Evolutionary conservation across 163 green algal species (phyloP), one percentile per base, ranked within the genome.

Genomic region (Prototheca wickerhamii): DNA sequence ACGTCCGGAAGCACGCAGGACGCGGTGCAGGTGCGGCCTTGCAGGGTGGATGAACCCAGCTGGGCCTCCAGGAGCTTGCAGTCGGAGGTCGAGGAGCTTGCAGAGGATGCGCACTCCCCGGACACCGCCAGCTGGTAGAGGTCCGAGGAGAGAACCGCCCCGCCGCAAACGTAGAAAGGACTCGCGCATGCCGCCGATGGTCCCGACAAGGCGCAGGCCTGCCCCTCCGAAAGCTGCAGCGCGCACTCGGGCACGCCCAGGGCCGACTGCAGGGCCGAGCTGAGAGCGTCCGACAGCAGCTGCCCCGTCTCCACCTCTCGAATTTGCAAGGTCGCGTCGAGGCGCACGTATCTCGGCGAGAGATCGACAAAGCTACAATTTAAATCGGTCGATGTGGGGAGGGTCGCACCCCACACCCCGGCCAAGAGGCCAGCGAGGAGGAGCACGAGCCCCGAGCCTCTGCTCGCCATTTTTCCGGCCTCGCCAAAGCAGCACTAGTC

Each of bases 81-180:
- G n/a, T n/a, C n/a, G n/a, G n/a, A n/a, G n/a, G n/a, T n/a, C n/a
- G 25, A 42, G n/a, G 62, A 52, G 31, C 31, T 46, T 25, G 46
- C 62, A 44, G 58, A 57, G 31, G 44, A 68, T 44, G 23, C 25
- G 53, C 10, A 70, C 29, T 7, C 23, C n/a, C 29, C 26, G 23
- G 52, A 12, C 54, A n/a, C 26, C 43, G 52, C 23, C 50, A 54
- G 46, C 12, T 21, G 15, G 46, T 54, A 25, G 23, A 54, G 46
- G 46, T 25, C 18, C 5, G 46, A 25, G 12, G 18, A 25, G 15
- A 54, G 6, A 18, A 25, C 23, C 23, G n/a, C 15, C 20, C 26
- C 46, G 12, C 46, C 46, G 18, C 46, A 54, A 12, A 54, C 46
- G 46, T 54, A 54, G 26, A 63, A 63, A 64, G 35, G 40, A 42